Evolutionary conservation across 306 rosid genomes (phyloP), one percentile per base, ranked within the genome.

Genomic region (Vigna trinervia): DNA sequence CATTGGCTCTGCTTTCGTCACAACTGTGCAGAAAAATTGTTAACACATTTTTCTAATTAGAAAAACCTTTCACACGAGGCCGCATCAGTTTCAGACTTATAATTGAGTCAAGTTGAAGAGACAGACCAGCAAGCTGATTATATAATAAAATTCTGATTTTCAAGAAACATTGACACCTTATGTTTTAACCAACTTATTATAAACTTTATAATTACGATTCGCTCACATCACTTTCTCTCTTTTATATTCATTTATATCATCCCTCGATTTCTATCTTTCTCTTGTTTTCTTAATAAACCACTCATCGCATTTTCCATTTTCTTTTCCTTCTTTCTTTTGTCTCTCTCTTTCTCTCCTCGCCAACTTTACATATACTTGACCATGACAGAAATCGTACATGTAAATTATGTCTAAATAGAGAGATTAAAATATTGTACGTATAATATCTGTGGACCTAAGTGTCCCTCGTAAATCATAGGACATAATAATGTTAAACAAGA

Each of bases 31-130:
- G 34, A 45, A 28, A 14, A 8, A 26, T 14, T 23, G 36, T 71
- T 65, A 12, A 64, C 32, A 13, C 15, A 22, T 20, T 32, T 30
- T 51, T 19, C 23, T 70, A 70, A 20, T 50, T 38, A 57, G 53
- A 66, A 51, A 77, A 77, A n/a, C 60, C 45, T 80, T 39, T 34
- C 8, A 38, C 20, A 80, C 58, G 45, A 60, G 51, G 54, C 56
- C 57, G 79, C 26, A 78, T 78, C 81, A 78, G 13, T 59, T 74
- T 79, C 66, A 75, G 78, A 77, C 56, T 57, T 62, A 64, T 39
- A 71, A 85, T 64, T 78, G 64, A 75, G 79, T 82, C 82, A 67
- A 86, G 78, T 86, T 80, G 85, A 86, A 69, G 75, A 53, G 86
- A 81, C 85, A 80, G 23, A 51, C 70, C 71, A 85, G 84, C 86